Percentiles rank a stretch among this genome's conserved stretches.
Evolutionary conservation across 2,329 filamentous ascomycete species (phyloP).

Genomic region (Hirsutella rhossiliensis): DNA sequence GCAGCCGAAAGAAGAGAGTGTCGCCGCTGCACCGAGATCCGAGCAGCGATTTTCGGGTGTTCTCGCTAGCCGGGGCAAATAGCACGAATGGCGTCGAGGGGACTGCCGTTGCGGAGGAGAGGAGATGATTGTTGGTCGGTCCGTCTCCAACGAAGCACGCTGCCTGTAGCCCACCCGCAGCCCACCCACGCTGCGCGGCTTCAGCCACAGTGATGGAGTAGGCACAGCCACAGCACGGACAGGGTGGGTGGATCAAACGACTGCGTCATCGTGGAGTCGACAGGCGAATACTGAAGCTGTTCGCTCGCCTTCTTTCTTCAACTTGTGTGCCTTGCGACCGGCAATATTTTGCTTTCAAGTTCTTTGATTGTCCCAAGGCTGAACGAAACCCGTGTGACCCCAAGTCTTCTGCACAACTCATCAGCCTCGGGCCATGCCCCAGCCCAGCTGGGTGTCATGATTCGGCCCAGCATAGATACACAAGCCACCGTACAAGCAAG

Average conservation of each 20-base stretch:
- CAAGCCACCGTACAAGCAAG: too few species aligned
- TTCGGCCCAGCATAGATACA: too few species aligned
- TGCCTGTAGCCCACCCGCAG: neutral
- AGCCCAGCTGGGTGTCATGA: too few species aligned
- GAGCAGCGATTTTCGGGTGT: neutral
- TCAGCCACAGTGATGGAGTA: neutral
- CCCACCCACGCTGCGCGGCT: neutral
- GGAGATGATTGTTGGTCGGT: neutral
- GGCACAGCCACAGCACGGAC: constrained; percentile 1
- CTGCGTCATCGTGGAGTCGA: neutral
- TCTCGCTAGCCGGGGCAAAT: neutral
- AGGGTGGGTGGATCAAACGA: too few species aligned
- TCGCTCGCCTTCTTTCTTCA: too few species aligned
- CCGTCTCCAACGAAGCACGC: neutral
- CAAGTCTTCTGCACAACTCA: too few species aligned
- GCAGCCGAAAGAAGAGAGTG: neutral
- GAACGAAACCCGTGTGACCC: too few species aligned
- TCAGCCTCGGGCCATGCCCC: too few species aligned
- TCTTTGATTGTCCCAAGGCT: neutral
- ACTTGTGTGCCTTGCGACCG: too few species aligned
- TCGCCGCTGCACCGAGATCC: neutral
- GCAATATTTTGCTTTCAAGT: too few species aligned
- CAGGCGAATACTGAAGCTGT: too few species aligned
- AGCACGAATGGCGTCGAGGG: neutral
- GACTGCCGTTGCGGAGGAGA: neutral